Conservation (phyloP, 106 monocot species). For the Agapanthus africanus region DNA sequence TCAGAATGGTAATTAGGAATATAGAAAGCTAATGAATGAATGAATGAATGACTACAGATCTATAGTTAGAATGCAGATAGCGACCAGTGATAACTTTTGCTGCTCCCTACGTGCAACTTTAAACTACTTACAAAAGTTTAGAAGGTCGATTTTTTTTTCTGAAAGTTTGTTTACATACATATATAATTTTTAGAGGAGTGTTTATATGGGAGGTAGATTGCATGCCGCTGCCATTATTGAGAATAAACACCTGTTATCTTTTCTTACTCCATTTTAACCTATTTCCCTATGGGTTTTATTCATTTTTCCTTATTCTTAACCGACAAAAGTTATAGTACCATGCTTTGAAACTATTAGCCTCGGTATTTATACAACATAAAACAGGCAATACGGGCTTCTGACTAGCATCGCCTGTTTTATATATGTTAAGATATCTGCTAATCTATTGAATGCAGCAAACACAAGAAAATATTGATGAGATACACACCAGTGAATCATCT, state of each 20-base stretch:
- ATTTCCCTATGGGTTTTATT: not conserved
- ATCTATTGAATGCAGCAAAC: no score
- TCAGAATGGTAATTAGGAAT: no score
- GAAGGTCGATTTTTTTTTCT: not conserved
- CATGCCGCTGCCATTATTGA: not conserved
- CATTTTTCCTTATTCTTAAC: not conserved
- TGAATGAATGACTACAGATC: no score
- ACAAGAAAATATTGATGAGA: no score
- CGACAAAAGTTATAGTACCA: not conserved
- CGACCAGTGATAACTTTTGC: no score
- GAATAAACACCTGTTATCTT: not conserved
- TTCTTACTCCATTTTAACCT: not conserved
- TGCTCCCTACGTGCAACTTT: not conserved
- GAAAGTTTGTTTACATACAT: not conserved
- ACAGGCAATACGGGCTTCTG: not conserved
- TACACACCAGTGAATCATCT: no score
- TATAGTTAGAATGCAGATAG: no score
- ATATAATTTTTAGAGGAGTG: not conserved
- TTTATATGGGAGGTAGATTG: not conserved
- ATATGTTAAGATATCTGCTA: no score
- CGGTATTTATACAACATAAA: not conserved
- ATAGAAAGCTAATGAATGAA: no score
- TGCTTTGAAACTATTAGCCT: conserved; percentile 1
- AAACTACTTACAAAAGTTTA: not conserved
- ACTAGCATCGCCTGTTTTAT: no score